A percentile compares a stretch with the other conserved stretches of the same genome.
These are phyloP conservation scores for Ceratobasidium sp. DNA, from an alignment of 1,284 basidiomycete genomes.

Conservation along the genomic window DNA sequence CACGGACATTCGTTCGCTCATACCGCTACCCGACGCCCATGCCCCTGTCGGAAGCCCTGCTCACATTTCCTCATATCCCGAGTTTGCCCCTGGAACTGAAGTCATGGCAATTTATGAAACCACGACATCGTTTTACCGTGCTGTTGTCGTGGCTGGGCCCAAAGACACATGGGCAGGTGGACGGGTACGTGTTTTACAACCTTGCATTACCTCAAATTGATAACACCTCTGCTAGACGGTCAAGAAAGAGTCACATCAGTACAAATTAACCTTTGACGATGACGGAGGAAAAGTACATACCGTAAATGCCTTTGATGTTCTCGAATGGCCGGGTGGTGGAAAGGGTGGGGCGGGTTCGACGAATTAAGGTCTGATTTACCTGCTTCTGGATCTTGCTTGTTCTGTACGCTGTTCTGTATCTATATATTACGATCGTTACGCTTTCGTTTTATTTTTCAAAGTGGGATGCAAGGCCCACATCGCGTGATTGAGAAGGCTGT, in stretches of 20 bases:
- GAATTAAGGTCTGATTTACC: neutral
- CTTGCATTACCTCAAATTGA: neutral
- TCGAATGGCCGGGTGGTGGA: constrained; percentile 14
- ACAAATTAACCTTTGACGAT: constrained; percentile 25
- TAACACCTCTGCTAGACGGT: constrained; percentile 15
- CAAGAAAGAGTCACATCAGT: constrained; percentile 22
- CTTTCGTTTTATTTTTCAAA: neutral
- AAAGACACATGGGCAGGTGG: constrained; percentile 58
- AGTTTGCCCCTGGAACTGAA: constrained; percentile 70
- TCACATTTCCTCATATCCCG: constrained; percentile 70
- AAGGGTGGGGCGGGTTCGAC: neutral
- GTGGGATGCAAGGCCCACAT: neutral
- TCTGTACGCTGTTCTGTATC: neutral
- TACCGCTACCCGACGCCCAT: constrained; percentile 75
- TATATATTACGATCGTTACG: neutral
- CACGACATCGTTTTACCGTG: constrained; percentile 84
- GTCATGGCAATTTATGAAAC: constrained; percentile 85
- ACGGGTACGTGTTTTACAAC: constrained; percentile 53
- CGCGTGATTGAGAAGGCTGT: no score
- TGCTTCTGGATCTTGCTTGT: neutral
- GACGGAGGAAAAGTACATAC: constrained; percentile 19
- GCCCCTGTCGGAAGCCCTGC: constrained; percentile 62
- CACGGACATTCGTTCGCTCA: constrained; percentile 69
- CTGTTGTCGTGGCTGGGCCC: constrained; percentile 73
- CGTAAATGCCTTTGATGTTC: constrained; percentile 20